phyloP scores from a whole-genome alignment of 495 filamentous ascomycete species.

The Talaromyces trachyspermus region DNA sequence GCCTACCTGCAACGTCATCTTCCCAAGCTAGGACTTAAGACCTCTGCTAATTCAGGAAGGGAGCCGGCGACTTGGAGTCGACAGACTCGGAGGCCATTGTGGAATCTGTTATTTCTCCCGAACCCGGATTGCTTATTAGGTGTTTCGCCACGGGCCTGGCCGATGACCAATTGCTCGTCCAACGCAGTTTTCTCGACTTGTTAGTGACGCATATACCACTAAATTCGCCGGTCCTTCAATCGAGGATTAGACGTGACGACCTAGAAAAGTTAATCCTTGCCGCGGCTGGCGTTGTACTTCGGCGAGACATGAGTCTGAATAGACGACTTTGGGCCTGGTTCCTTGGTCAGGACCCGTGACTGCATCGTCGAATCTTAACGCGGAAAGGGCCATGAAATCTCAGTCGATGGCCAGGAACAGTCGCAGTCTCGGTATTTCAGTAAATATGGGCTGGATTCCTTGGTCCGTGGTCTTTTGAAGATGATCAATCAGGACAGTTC shows the following conservation, averaged over 20 bases:
- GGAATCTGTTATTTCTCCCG: slow-evolving; percentile 77
- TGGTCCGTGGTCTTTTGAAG: slow-evolving; percentile 66
- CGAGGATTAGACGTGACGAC: slow-evolving; percentile 60
- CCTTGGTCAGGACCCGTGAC: slow-evolving; percentile 69
- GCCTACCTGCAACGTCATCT: slow-evolving; percentile 76
- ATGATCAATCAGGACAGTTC: slow-evolving; percentile 57
- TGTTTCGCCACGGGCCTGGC: slow-evolving; percentile 85
- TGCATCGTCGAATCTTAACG: slow-evolving; percentile 31
- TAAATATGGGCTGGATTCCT: slow-evolving; percentile 62
- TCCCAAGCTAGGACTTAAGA: slow-evolving; percentile 56
- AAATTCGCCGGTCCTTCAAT: slow-evolving; percentile 75
- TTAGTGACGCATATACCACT: slow-evolving; percentile 86
- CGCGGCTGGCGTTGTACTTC: slow-evolving; percentile 73
- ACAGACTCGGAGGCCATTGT: slow-evolving; percentile 39
- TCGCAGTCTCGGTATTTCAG: slow-evolving; percentile 65
- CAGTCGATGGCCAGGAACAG: slow-evolving; percentile 33
- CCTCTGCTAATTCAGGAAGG: slow-evolving; percentile 22
- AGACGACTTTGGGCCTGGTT: slow-evolving; percentile 95
- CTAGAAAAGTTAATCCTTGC: slow-evolving; percentile 73
- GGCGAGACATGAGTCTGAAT: slow-evolving; percentile 95
- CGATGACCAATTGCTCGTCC: slow-evolving; percentile 85
- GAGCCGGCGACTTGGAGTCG: slow-evolving; percentile 16
- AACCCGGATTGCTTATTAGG: slow-evolving; percentile 82
- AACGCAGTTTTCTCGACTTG: slow-evolving; percentile 88
- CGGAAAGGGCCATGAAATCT: slow-evolving; percentile 38